A percentile compares a stretch with the other conserved stretches of the same genome.
Conservation (phyloP, 2,329 filamentous ascomycete genomes). For the Pseudodiploospora longispora region DNA sequence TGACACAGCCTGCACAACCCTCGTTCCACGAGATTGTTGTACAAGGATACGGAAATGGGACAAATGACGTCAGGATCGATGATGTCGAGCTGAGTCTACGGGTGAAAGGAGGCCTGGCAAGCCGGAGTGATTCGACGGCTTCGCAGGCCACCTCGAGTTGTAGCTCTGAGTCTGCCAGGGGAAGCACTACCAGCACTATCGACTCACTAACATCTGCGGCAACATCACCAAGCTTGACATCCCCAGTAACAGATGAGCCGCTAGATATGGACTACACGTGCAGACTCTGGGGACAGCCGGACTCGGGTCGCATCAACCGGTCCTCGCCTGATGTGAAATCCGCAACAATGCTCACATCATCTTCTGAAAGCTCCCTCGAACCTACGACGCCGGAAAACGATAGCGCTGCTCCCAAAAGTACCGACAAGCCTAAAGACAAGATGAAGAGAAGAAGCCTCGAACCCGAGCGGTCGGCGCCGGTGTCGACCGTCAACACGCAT, state of each 20-base stretch:
- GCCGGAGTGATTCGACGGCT: constrained; percentile 19
- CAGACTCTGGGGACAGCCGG: constrained; percentile 20
- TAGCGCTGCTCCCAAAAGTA: constrained; percentile 17
- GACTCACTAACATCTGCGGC: constrained; percentile 19
- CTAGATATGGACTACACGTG: constrained; percentile 14
- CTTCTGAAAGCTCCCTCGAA: constrained; percentile 19
- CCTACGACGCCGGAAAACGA: constrained; percentile 20
- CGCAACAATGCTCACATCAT: constrained; percentile 10
- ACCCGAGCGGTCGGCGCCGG: constrained; percentile 6
- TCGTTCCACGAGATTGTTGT: constrained; percentile 44
- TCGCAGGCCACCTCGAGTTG: constrained; percentile 15
- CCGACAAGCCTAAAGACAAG: constrained; percentile 11
- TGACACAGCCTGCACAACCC: constrained; percentile 12
- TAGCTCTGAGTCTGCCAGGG: constrained; percentile 17
- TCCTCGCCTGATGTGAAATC: neutral
- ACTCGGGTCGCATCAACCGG: constrained; percentile 11
- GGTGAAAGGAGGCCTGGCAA: constrained; percentile 11
- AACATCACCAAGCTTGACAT: constrained; percentile 15
- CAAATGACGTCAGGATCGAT: constrained; percentile 28
- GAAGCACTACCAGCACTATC: constrained; percentile 17
- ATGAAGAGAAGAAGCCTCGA: constrained; percentile 7
- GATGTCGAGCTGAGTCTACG: constrained; percentile 1
- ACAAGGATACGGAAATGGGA: constrained; percentile 47
- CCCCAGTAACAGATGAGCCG: constrained; percentile 8
- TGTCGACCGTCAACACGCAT: constrained; percentile 6